phyloP scores from a whole-genome alignment of 768 basidiomycete genomes.

The Hebeloma cylindrosporum region DNA sequence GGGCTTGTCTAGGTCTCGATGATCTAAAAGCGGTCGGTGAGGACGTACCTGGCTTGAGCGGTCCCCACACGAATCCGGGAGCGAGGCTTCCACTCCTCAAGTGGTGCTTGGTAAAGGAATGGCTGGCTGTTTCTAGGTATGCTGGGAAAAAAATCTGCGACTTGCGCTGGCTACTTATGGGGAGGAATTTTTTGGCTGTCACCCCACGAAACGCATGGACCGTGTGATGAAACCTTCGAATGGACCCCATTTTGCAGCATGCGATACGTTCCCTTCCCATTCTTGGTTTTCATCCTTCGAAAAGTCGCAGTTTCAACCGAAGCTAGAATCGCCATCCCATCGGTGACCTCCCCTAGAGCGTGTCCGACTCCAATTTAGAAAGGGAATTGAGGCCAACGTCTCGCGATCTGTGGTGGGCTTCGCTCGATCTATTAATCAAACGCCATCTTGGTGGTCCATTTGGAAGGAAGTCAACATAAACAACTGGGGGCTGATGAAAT shows the following conservation, averaged over 20 bases:
- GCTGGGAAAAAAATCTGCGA: background rate
- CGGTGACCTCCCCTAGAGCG: constrained; percentile 21
- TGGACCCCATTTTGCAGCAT: constrained; percentile 21
- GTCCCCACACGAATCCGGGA: no score
- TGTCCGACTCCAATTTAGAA: constrained; percentile 14
- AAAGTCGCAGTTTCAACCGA: constrained; percentile 10
- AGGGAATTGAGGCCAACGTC: constrained; percentile 8
- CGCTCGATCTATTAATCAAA: constrained; percentile 5
- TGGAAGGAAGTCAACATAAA: constrained; percentile 9
- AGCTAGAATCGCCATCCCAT: constrained; percentile 17
- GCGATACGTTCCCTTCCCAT: constrained; percentile 22
- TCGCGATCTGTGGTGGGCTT: constrained; percentile 2
- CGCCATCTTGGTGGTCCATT: constrained; percentile 16
- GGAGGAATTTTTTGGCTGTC: constrained; percentile 10
- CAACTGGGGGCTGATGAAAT: background rate
- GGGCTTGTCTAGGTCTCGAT: no score
- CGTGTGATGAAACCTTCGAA: constrained; percentile 24
- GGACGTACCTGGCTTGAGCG: no score
- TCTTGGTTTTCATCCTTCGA: constrained; percentile 21
- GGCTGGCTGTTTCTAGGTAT: background rate
- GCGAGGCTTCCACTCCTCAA: no score
- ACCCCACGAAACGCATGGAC: constrained; percentile 13
- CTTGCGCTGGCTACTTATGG: constrained; percentile 11
- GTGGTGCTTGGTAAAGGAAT: background rate
- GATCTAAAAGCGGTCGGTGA: no score